phyloP scores from a whole-genome alignment of 371 early-diverging fungal species.

The Rhizopus delemar region DNA sequence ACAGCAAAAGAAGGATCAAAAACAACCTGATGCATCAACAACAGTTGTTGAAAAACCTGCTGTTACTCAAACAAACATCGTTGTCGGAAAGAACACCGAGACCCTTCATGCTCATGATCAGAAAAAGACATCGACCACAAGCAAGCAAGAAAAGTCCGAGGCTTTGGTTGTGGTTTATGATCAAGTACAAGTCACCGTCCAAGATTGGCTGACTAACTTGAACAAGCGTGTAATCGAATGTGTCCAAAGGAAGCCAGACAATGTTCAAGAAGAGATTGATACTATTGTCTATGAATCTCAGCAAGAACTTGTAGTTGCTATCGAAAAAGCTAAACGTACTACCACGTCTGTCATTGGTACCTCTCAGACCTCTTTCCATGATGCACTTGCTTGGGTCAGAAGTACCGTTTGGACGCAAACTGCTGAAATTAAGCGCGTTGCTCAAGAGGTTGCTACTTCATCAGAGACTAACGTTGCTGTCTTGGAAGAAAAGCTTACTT shows the following conservation, averaged over 20 bases:
- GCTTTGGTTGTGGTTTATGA: constrained; percentile 21
- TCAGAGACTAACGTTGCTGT: constrained; percentile 1
- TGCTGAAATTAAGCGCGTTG: constrained; percentile 24
- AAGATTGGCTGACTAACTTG: constrained; percentile 26
- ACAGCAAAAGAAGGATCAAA: constrained; percentile 3
- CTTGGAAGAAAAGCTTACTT: constrained; percentile 13
- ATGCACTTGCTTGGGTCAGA: constrained; percentile 27
- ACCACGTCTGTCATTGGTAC: constrained; percentile 27
- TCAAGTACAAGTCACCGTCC: constrained; percentile 17
- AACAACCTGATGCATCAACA: too few relatives aligned
- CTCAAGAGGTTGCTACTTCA: constrained; percentile 14
- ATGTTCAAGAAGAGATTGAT: constrained; percentile 27
- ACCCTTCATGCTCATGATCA: not conserved
- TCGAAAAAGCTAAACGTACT: constrained; percentile 32
- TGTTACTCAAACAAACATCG: constrained; percentile 15
- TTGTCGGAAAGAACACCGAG: constrained; percentile 8
- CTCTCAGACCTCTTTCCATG: constrained; percentile 30
- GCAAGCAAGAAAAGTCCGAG: constrained; percentile 21
- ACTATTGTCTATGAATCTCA: constrained; percentile 27
- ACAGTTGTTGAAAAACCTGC: constrained; percentile 1
- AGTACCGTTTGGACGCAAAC: constrained; percentile 28
- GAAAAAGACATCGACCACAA: not conserved
- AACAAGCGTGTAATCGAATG: constrained; percentile 26
- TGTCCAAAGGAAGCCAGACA: constrained; percentile 21
- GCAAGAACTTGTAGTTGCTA: constrained; percentile 24